phyloP scores from a whole-genome alignment of 2,329 filamentous ascomycete genomes.

The Trichoderma gracile region DNA sequence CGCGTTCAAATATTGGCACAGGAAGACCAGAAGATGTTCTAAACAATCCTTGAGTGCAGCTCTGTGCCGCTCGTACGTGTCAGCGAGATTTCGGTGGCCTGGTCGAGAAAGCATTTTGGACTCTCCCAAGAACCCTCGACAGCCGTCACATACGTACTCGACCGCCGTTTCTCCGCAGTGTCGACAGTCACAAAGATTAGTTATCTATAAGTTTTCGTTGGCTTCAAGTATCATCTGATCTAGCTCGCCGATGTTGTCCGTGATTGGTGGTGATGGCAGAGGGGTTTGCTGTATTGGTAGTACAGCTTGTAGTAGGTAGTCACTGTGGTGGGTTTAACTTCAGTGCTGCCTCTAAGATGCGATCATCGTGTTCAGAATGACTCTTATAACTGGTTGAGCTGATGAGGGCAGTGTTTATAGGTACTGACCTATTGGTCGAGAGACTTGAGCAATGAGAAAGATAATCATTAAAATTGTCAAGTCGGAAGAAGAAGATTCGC shows the following conservation, averaged over 20 bases:
- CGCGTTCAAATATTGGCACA: not conserved
- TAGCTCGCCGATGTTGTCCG: constrained; percentile 35
- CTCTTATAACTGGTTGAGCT: not conserved
- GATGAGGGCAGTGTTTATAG: no score
- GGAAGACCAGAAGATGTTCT: not conserved
- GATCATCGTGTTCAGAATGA: not conserved
- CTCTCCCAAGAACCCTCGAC: constrained; percentile 42
- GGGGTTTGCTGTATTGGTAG: not conserved
- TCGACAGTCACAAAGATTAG: constrained; percentile 41
- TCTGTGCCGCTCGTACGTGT: not conserved
- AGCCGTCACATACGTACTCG: constrained; percentile 46
- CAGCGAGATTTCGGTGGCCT: not conserved
- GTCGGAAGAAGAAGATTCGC: not conserved
- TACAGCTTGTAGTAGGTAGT: no score
- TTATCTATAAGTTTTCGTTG: constrained; percentile 35
- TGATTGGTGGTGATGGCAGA: not conserved
- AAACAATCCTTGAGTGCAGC: not conserved
- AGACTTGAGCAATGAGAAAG: not conserved
- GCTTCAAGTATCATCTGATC: constrained; percentile 41
- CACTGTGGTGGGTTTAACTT: not conserved
- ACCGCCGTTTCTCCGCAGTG: constrained; percentile 51
- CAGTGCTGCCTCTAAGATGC: not conserved
- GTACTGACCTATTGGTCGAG: no score
- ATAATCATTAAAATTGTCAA: not conserved
- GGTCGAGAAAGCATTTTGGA: constrained; percentile 20